Base-by-base conservation (phyloP, 176 grass and related monocot genomes). In the Bolboschoenus planiculmis region DNA sequence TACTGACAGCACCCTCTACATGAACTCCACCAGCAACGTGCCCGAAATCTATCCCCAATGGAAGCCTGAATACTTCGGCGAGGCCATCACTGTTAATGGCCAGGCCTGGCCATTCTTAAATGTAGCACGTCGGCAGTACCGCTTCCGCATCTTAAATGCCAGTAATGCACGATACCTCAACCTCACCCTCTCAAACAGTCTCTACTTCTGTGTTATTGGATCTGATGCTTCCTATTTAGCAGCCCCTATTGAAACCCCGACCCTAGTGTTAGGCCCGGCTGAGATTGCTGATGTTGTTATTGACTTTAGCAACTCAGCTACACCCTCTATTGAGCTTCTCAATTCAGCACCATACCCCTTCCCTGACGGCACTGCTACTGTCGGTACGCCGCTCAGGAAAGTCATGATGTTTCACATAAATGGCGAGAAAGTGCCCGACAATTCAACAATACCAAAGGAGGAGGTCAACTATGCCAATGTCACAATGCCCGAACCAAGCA, bases 31-130 rank as follows among this genome's bases (percentile, higher is more conserved):
- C 14, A 72, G 83, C 30, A 55, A 16, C 5, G 23, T 48, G 24
- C 83, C 83, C 3, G 20, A 35, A 27, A 24, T 85, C 39, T 72
- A 85, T 61, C 83, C 83, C 1, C 55, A 85, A 26, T 85, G 83
- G 83, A 72, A 85, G 72, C 83, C 83, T 3, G 83, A 85, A 61
- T 85, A 85, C 83, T 85, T 66, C 4, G 83, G 83, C 1, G 72
- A 85, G 26, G 27, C 42, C 34, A 62, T 85, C 72, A 78, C 73
- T 21, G 71, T 85, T 54, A 85, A 85, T 20, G 83, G 83, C 56
- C 78, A 85, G 39, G 73, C 73, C 21, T 85, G 83, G 83, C 83
- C 83, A 1, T 85, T 78, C 9, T 60, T 85, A 57, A 50, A 42
- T 48, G 71, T 85, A 30, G 39, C 23, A 37, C 56, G 56, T 1